Evolutionary conservation across 192 early-diverging fungal genomes (phyloP).

Genomic region (Podila minutissima): DNA sequence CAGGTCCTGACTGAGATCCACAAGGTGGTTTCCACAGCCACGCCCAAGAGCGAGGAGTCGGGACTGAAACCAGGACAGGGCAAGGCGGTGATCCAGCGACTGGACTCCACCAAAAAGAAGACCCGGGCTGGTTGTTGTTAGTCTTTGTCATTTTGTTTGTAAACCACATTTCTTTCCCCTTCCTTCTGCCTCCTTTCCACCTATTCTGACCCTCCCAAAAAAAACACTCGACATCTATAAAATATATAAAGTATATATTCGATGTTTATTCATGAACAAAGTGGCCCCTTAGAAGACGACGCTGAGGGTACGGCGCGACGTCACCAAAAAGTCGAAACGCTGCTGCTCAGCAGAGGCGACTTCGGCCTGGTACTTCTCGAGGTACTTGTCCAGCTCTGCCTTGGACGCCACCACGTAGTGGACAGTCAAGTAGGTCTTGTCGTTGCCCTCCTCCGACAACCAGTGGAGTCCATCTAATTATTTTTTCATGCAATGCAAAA

Average conservation of each 20-base stretch:
- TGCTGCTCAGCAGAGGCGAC: conserved; percentile 46
- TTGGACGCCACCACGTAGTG: conserved; percentile 49
- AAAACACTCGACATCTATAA: not conserved
- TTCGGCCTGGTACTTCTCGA: conserved; percentile 24
- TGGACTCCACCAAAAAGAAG: conserved; percentile 9
- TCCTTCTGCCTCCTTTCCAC: not conserved
- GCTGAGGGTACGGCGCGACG: conserved; percentile 41
- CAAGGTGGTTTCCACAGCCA: conserved; percentile 18
- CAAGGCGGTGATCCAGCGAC: conserved; percentile 23
- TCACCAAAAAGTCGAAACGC: conserved; percentile 47
- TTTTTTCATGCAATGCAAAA: not conserved
- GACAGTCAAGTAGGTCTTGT: conserved; percentile 48
- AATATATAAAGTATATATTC: not conserved
- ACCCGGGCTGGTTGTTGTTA: conserved; percentile 10
- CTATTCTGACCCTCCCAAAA: not conserved
- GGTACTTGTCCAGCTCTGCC: conserved; percentile 28
- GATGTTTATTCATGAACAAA: not conserved
- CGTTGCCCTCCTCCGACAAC: conserved; percentile 47
- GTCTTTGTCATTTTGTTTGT: not conserved
- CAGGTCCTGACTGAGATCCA: conserved; percentile 35
- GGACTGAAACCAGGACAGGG: conserved; percentile 34
- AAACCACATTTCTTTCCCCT: not conserved
- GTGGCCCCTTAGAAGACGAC: conserved; percentile 27
- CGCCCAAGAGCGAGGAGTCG: conserved; percentile 14
- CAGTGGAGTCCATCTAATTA: conserved; percentile 46